A percentile compares a stretch with the other conserved stretches of the same genome.
Conservation (phyloP, 768 basidiomycete species). For the Mycena rebaudengoi region DNA sequence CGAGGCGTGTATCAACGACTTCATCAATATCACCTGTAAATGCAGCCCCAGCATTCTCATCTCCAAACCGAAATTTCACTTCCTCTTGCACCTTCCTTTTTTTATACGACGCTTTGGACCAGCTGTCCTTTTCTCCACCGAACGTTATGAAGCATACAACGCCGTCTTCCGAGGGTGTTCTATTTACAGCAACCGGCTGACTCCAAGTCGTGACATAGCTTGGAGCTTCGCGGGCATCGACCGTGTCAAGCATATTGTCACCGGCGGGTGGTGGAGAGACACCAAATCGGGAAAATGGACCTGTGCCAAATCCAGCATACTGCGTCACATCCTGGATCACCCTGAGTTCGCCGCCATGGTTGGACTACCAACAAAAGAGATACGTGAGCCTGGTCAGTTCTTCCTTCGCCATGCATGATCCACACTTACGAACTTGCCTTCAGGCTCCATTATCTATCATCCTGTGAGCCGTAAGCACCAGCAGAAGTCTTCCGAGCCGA, state of each 20-base stretch:
- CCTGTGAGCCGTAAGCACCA: neutral
- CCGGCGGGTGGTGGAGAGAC: conserved; percentile 17
- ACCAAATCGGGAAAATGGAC: conserved; percentile 5
- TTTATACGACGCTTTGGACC: conserved; percentile 39
- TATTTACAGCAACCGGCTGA: conserved; percentile 26
- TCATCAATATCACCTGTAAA: conserved; percentile 17
- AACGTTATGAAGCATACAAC: conserved; percentile 38
- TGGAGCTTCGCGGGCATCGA: conserved; percentile 16
- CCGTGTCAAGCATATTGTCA: conserved; percentile 3
- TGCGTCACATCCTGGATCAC: conserved; percentile 6
- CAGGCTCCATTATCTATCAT: neutral
- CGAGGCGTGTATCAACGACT: conserved; percentile 29
- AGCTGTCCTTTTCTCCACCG: conserved; percentile 36
- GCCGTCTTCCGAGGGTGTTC: conserved; percentile 24
- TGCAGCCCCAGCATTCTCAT: conserved; percentile 36
- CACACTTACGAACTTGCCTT: no score
- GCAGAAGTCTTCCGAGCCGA: neutral
- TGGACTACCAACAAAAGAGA: neutral
- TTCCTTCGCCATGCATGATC: no score
- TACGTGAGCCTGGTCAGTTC: neutral
- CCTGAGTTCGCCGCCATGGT: conserved; percentile 12
- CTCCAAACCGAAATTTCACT: conserved; percentile 29
- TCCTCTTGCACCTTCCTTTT: conserved; percentile 36
- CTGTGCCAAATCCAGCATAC: neutral
- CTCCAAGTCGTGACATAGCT: conserved; percentile 27